Percentiles rank a stretch among this genome's conserved stretches.
These are phyloP conservation scores for Thermochaetoides thermophila DNA, from an alignment of 495 filamentous ascomycete genomes.

Conservation along the genomic window DNA sequence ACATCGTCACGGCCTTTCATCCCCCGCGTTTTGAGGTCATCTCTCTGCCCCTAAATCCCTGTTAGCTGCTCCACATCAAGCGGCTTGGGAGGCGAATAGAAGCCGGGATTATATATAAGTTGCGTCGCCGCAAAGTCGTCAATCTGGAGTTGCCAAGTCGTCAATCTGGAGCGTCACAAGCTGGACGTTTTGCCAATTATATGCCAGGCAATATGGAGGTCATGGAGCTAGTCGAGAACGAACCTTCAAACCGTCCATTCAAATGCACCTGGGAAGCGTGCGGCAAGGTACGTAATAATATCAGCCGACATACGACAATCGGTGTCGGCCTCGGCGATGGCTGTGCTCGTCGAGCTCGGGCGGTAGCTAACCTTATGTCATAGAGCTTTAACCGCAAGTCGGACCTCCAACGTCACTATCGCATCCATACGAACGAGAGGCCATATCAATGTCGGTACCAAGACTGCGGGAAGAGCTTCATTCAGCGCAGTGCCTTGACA, in stretches of 20 bases:
- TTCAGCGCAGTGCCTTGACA: slow-evolving; percentile 75
- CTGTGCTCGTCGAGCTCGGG: not conserved
- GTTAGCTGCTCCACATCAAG: slow-evolving; percentile 15
- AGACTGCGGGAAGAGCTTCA: slow-evolving; percentile 77
- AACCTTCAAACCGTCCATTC: slow-evolving; percentile 36
- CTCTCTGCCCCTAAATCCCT: slow-evolving; percentile 2
- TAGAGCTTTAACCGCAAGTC: slow-evolving; percentile 91
- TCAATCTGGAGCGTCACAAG: slow-evolving; percentile 1
- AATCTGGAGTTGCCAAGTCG: not conserved
- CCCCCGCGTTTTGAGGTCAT: not conserved
- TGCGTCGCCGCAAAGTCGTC: not conserved
- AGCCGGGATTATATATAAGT: not conserved
- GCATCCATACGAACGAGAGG: slow-evolving; percentile 82
- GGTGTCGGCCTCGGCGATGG: not conserved
- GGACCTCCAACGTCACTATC: slow-evolving; percentile 73
- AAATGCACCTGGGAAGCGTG: slow-evolving; percentile 38
- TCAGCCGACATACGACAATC: not conserved
- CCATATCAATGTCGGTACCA: slow-evolving; percentile 58
- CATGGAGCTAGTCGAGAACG: slow-evolving; percentile 38
- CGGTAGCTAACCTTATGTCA: slow-evolving; percentile 10
- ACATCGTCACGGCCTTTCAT: slow-evolving; percentile 7
- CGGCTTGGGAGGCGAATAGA: slow-evolving; percentile 7
- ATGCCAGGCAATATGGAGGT: slow-evolving; percentile 28
- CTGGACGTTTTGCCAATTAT: no score
- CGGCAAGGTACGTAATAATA: slow-evolving; percentile 30